Base-by-base conservation (phyloP, 2,329 filamentous ascomycete species). In the Ceratocystis destructans region DNA sequence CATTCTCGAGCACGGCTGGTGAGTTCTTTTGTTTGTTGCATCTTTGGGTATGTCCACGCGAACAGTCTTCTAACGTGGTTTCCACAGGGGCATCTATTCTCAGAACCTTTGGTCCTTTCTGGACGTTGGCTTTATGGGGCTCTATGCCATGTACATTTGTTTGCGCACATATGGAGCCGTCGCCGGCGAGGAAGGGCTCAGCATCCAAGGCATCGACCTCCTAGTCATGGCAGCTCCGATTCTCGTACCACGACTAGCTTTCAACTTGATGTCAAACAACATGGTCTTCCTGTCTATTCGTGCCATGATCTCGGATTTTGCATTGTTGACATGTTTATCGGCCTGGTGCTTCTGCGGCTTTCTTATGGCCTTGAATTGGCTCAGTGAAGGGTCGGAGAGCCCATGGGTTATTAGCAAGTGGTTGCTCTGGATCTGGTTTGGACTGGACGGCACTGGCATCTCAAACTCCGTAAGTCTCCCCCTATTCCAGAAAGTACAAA, bases 361-460 rank as follows among this genome's bases (percentile, higher is more conserved):
- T 74, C 75, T 94, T 64, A 78, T 95, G 59, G 88, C 88, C 28
- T 82, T 95, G 73, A 80, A 86, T 45, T 94, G 90, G 89, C 82
- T 95, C 7, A 84, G 85, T 68, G 81, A 88, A 69, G 85, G 84
- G 22, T 74, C 76, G 0, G 84, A 87, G 22, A 65, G 68, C 46
- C 57, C 62, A 6, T 64, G 66, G 57, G 66, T 86, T 1, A 91
- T 94, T 69, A 85, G 85, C 57, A 91, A 92, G 75, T 95, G 90
- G 90, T 93, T 95, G 89, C 82, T 94, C 1, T 94, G 88, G 82
- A 92, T 95, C 69, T 95, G 90, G 90, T 94, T 95, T 72, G 90
- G 90, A 1, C 82, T 95, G 1, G 90, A 94, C 71, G 90, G 83
- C 5, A 84, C 81, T 2, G 84, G 84, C 6, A 85, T 87, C 53